Conservation (phyloP, 1,284 basidiomycete species). For the Cutaneotrichosporon sp. region DNA sequence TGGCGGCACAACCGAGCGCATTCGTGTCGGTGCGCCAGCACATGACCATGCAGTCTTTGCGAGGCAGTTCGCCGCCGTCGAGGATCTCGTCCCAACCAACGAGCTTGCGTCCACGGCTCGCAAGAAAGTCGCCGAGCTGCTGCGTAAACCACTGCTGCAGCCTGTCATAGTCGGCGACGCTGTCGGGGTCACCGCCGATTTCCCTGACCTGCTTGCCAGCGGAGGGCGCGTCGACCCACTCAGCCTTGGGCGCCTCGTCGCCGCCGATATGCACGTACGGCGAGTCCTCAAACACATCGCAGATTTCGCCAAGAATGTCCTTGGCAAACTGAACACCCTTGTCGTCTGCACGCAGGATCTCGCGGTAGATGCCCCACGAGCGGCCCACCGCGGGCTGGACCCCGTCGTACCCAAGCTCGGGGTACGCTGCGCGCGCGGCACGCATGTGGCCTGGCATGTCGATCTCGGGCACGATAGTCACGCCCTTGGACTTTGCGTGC, state of each 20-base stretch:
- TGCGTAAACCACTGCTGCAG: slow-evolving; percentile 16
- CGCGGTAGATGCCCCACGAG: slow-evolving; percentile 19
- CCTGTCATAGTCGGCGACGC: slow-evolving; percentile 8
- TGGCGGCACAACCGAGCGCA: slow-evolving; percentile 6
- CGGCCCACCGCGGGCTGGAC: neutral
- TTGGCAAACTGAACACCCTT: slow-evolving; percentile 9
- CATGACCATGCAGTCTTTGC: slow-evolving; percentile 11
- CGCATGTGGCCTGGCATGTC: slow-evolving; percentile 24
- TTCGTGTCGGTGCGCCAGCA: slow-evolving; percentile 15
- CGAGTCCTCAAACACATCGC: slow-evolving; percentile 11
- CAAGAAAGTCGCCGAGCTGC: slow-evolving; percentile 12
- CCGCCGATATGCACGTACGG: slow-evolving; percentile 19
- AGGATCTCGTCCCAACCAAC: slow-evolving; percentile 23
- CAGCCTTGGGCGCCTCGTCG: slow-evolving; percentile 17
- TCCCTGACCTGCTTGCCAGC: slow-evolving; percentile 9
- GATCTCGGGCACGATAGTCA: slow-evolving; percentile 19
- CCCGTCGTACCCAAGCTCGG: slow-evolving; percentile 20
- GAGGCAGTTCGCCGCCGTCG: slow-evolving; percentile 16
- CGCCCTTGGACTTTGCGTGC: slow-evolving; percentile 10
- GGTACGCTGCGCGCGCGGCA: slow-evolving; percentile 20
- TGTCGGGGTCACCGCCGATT: slow-evolving; percentile 2
- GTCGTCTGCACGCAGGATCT: slow-evolving; percentile 18
- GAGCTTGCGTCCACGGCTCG: slow-evolving; percentile 9
- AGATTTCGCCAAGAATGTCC: slow-evolving; percentile 21
- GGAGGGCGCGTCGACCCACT: slow-evolving; percentile 8